A percentile compares a stretch with the other conserved stretches of the same genome.
These are phyloP conservation scores for Ceratocystis harringtonii DNA, from an alignment of 2,329 filamentous ascomycete species.

Conservation along the genomic window DNA sequence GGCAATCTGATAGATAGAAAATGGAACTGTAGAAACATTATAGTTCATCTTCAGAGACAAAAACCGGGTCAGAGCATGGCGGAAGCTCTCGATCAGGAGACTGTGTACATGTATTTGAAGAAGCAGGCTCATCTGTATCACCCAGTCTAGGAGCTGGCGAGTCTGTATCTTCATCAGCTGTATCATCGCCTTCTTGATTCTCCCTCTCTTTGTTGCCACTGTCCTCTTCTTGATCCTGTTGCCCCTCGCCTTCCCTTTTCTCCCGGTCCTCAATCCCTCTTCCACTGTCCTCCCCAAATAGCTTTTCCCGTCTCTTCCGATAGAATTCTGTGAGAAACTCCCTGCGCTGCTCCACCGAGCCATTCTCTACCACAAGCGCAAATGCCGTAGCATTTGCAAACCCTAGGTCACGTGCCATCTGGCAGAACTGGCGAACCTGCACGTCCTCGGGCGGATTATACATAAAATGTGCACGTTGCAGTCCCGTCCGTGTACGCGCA, in stretches of 20 bases:
- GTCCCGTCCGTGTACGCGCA: conserved; percentile 21
- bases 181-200: neutral
- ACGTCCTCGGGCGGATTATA: conserved; percentile 66
- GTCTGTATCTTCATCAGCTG: conserved; percentile 17
- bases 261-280: conserved; percentile 10
- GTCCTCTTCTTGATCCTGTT: neutral
- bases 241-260: conserved; percentile 1
- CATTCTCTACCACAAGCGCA: conserved; percentile 76
- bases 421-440: conserved; percentile 70
- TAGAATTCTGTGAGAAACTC: conserved; percentile 75
- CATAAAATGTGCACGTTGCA: conserved; percentile 21
- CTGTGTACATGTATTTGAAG: neutral
- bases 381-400: conserved; percentile 68
- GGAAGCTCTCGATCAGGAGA: neutral
- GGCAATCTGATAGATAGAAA: neutral
- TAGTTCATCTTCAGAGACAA: conserved; percentile 28
- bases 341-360: conserved; percentile 70
- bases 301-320: conserved; percentile 41
- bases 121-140: neutral
- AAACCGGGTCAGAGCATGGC: conserved; percentile 22
- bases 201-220: neutral
- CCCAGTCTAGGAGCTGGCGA: neutral
- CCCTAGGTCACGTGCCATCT: conserved; percentile 68
- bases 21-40: conserved; percentile 18
- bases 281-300: conserved; percentile 23